A percentile compares a stretch with the other conserved stretches of the same genome.
Evolutionary conservation across 1,284 basidiomycete species (phyloP).

Genomic region (Termitomyces sp.): DNA sequence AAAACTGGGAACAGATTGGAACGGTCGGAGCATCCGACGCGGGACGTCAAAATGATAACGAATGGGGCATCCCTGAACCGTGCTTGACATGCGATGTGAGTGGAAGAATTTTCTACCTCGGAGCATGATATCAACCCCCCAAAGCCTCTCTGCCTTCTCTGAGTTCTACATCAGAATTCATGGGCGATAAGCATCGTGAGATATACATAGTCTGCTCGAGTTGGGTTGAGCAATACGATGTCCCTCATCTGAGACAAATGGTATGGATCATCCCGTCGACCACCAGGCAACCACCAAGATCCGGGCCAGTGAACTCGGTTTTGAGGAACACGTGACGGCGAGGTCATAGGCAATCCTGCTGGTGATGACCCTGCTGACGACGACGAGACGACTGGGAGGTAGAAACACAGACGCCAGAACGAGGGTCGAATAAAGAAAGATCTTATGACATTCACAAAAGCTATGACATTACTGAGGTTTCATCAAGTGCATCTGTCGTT

Average conservation of each 20-base stretch:
- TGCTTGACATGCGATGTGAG: neutral
- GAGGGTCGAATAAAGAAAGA: neutral
- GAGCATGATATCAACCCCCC: neutral
- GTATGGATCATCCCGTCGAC: constrained; percentile 2
- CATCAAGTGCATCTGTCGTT: neutral
- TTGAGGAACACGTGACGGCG: constrained; percentile 10
- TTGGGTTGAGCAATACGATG: neutral
- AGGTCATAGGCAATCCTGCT: neutral
- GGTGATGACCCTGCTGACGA: neutral
- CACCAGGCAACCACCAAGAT: constrained; percentile 14
- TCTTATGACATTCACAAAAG: neutral
- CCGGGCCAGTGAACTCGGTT: constrained; percentile 14
- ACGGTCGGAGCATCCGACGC: constrained; percentile 2
- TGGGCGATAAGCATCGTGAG: neutral
- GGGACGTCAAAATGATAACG: constrained; percentile 6
- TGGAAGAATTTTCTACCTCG: neutral
- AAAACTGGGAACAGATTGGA: constrained; percentile 7
- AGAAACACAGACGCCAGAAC: neutral
- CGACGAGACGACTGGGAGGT: neutral
- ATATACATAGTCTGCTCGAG: neutral
- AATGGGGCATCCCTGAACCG: neutral
- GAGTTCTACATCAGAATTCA: neutral
- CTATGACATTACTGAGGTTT: too few relatives aligned
- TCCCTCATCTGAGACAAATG: neutral
- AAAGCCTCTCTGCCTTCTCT: neutral